Base-by-base conservation (phyloP, 768 basidiomycete genomes). In the Mycena sanguinolenta region DNA sequence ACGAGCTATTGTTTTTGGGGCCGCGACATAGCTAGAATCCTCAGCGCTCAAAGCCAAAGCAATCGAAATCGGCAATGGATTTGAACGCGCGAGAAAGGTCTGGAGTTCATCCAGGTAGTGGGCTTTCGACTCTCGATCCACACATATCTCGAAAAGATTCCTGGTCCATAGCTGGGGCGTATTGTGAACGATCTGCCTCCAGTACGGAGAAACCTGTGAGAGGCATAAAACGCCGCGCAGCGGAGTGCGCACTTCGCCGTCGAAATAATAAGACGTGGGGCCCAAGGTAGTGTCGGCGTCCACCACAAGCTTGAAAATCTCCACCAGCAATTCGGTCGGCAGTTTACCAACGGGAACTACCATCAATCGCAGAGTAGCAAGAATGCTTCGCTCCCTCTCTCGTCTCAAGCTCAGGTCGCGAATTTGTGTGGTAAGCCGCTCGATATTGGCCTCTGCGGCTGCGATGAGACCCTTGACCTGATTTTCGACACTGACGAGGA, bases 271-370 rank as follows among this genome's bases (percentile, higher is more conserved):
- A n/a, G n/a, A n/a, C n/a, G n/a, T n/a, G n/a, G 36, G 8, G 14
- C 36, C 36, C 36, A 38, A 14, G 8, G 14, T 38, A 38, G 8
- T 16, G 19, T 30, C 38, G 53, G 36, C 50, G 53, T 63, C 61
- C 34, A 30, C 49, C n/a, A 49, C 44, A 23, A 63, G 46, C 30
- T n/a, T n/a, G n/a, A n/a, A n/a, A n/a, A n/a, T n/a, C n/a, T n/a
- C n/a, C n/a, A n/a, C n/a, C n/a, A n/a, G n/a, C n/a, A n/a, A n/a
- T n/a, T n/a, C n/a, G n/a, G n/a, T n/a, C n/a, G n/a, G n/a, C n/a
- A n/a, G n/a, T 59, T 59, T 25, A 14, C 58, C 36, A 30, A 59
- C 44, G 10, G 58, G 58, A 44, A 44, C 39, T n/a, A 61, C 52
- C 52, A 46, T 17, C 3, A 38, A 32, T 28, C 30, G 58, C 16